A percentile compares a stretch with the other conserved stretches of the same genome.
Evolutionary conservation across 495 filamentous ascomycete species (phyloP).

Genomic region (Penicillium goetzii): DNA sequence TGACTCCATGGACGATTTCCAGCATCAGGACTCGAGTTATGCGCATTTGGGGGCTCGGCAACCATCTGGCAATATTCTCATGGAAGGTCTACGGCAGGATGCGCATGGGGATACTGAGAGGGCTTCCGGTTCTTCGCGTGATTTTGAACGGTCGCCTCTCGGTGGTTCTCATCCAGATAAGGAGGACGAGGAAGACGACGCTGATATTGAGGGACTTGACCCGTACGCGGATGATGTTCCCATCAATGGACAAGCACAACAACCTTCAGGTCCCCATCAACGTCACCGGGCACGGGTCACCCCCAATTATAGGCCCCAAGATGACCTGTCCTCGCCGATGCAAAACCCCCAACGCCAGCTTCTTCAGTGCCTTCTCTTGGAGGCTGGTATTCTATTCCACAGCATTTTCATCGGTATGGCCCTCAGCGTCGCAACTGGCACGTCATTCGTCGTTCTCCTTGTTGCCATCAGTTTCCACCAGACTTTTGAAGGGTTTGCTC

Average conservation of each 20-base stretch:
- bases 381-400: constrained; percentile 86
- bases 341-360: constrained; percentile 62
- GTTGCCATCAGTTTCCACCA: constrained; percentile 85
- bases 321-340: constrained; percentile 29
- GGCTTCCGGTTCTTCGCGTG: constrained; percentile 22
- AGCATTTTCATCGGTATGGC: constrained; percentile 91
- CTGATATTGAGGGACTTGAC: constrained; percentile 37
- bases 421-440: constrained; percentile 77
- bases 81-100: constrained; percentile 29
- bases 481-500: constrained; percentile 78
- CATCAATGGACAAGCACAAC: constrained; percentile 22
- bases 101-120: constrained; percentile 10
- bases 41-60: constrained; percentile 28
- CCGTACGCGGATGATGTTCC: constrained; percentile 31
- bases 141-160: constrained; percentile 11
- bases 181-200: constrained; percentile 34
- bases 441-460: constrained; percentile 77
- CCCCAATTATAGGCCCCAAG: constrained; percentile 19
- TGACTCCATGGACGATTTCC: constrained; percentile 28
- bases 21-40: constrained; percentile 26
- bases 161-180: constrained; percentile 14
- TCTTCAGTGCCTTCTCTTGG: constrained; percentile 77
- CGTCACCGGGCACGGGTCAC: constrained; percentile 22
- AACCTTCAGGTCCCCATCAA: constrained; percentile 12
- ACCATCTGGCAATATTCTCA: constrained; percentile 28